A percentile compares a stretch with the other conserved stretches of the same genome.
Evolutionary conservation across 495 filamentous ascomycete species (phyloP).

Genomic region (Lophium mytilinum): DNA sequence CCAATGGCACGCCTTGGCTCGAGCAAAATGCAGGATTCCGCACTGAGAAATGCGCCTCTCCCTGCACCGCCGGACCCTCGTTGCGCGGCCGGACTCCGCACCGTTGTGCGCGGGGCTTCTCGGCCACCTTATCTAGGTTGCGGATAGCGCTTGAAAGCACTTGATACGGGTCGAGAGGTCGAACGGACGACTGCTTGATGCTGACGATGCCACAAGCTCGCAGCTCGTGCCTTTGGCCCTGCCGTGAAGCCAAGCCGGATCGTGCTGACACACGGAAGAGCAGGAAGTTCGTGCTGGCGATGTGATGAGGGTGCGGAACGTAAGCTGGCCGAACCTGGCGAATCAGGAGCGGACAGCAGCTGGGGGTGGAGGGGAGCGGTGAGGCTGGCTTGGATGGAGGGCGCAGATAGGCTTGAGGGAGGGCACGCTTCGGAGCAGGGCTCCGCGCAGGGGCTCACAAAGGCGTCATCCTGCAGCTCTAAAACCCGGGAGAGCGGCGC

Average conservation of each 20-base stretch:
- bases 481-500: conserved; percentile 1
- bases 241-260: background rate
- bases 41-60: background rate
- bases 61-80: too few relatives aligned
- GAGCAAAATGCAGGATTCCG: background rate
- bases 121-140: too few relatives aligned
- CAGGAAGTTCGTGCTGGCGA: background rate
- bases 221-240: too few relatives aligned
- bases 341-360: background rate
- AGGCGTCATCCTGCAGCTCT: conserved; percentile 2
- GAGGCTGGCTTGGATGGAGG: background rate
- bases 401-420: background rate
- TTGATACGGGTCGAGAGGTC: too few relatives aligned
- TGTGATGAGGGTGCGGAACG: background rate
- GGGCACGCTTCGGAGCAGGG: background rate
- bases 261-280: background rate
- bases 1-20: conserved; percentile 1
- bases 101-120: too few relatives aligned
- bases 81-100: too few relatives aligned
- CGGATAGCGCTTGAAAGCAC: too few relatives aligned
- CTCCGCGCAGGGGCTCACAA: background rate
- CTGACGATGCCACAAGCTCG: too few relatives aligned
- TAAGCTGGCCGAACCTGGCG: background rate
- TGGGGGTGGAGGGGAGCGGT: background rate
- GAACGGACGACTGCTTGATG: too few relatives aligned